These are phyloP conservation scores for Pythium rhizo-oryzae DNA, from an alignment of 352 stramenopile species.

Conservation along the genomic window DNA sequence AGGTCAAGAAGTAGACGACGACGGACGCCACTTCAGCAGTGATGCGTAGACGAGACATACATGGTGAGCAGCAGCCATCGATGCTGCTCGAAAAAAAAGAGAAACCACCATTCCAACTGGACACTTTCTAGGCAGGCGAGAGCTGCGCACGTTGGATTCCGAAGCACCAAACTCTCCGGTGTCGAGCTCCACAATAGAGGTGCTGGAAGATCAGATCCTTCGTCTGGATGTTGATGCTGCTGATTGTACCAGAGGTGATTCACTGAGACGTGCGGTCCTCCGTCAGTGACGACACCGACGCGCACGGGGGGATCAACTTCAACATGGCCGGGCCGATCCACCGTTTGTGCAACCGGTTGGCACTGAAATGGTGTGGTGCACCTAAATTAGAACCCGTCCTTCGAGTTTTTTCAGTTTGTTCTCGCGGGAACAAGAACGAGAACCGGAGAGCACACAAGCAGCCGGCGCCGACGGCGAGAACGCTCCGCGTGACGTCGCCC, in stretches of 20 bases:
- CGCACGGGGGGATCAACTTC: slow-evolving; percentile 15
- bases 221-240: too few species aligned
- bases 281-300: too few species aligned
- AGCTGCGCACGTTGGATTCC: neutral
- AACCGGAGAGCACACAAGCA: neutral
- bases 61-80: too few species aligned
- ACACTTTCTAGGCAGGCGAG: neutral
- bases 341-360: neutral
- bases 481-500: neutral
- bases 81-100: neutral
- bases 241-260: too few species aligned
- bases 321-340: neutral
- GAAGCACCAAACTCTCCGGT: neutral
- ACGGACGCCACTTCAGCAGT: neutral
- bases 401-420: neutral
- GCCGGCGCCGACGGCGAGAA: neutral
- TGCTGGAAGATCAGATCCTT: neutral
- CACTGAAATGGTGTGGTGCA: slow-evolving; percentile 15
- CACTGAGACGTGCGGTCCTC: too few species aligned
- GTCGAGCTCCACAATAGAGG: neutral
- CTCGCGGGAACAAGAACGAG: neutral
- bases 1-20: slow-evolving; percentile 50
- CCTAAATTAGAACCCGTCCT: slow-evolving; percentile 10
- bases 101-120: neutral
- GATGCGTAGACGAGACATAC: too few species aligned